These are phyloP conservation scores for Hypoxylon sp. DNA, from an alignment of 2,329 filamentous ascomycete species.

Conservation along the genomic window DNA sequence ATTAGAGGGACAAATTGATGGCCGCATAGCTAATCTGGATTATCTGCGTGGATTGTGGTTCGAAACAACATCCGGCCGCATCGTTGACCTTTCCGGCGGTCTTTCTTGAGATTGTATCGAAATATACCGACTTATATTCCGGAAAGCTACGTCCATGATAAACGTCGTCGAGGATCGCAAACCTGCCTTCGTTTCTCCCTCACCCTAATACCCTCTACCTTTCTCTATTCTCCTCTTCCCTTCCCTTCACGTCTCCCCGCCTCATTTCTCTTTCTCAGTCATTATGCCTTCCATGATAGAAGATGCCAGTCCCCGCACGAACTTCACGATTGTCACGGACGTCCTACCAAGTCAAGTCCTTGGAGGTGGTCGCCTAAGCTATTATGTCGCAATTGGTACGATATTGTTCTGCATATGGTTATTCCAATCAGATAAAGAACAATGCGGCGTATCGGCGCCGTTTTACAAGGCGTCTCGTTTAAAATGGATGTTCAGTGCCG, in stretches of 20 bases:
- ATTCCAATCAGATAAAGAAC: slow-evolving; percentile 47
- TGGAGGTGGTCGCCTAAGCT: slow-evolving; percentile 47
- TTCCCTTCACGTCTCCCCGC: slow-evolving; percentile 20
- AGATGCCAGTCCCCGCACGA: slow-evolving; percentile 33
- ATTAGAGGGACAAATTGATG: slow-evolving; percentile 1
- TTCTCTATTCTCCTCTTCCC: slow-evolving; percentile 9
- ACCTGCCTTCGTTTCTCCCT: slow-evolving; percentile 22
- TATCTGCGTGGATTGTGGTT: slow-evolving; percentile 17
- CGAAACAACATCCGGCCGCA: neutral
- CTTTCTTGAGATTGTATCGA: slow-evolving; percentile 3
- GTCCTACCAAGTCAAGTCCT: slow-evolving; percentile 42
- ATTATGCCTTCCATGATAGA: slow-evolving; percentile 39
- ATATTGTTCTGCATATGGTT: slow-evolving; percentile 51
- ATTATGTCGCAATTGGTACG: slow-evolving; percentile 52
- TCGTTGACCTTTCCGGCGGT: neutral
- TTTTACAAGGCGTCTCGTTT: slow-evolving; percentile 58
- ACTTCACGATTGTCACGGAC: slow-evolving; percentile 34
- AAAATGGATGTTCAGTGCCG: slow-evolving; percentile 62
- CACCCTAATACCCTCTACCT: slow-evolving; percentile 2
- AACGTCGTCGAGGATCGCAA: slow-evolving; percentile 13
- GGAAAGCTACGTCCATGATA: slow-evolving; percentile 31
- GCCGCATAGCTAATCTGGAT: neutral
- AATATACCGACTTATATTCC: slow-evolving; percentile 2
- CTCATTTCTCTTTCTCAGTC: neutral
- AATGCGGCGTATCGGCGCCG: slow-evolving; percentile 50